phyloP scores from a whole-genome alignment of 306 rosid genomes.

The Glycine latifolia region DNA sequence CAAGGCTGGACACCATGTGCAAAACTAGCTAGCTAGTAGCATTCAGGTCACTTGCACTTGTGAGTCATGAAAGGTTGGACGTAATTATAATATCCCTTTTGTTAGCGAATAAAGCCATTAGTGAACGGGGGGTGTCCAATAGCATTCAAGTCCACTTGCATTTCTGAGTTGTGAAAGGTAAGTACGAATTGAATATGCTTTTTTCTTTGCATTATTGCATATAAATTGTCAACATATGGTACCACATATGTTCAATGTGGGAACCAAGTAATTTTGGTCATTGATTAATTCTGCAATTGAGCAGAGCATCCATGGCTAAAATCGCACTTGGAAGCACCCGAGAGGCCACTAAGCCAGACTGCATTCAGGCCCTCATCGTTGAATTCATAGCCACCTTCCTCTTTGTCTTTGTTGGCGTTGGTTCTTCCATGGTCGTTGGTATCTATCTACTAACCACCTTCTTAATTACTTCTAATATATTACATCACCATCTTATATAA shows the following conservation, averaged over 20 bases:
- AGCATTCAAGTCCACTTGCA: neutral
- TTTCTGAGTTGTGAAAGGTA: neutral
- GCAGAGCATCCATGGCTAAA: slow-evolving; percentile 57
- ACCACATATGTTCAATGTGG: neutral
- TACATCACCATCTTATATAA: too few species aligned
- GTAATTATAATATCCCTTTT: neutral
- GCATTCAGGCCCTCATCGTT: slow-evolving; percentile 75
- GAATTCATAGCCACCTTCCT: slow-evolving; percentile 89
- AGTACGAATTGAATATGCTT: neutral
- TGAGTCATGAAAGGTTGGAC: too few species aligned
- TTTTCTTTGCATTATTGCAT: neutral
- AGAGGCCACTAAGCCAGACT: slow-evolving; percentile 73
- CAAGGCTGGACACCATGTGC: neutral
- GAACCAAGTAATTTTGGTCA: neutral
- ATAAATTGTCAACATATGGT: neutral
- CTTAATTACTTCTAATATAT: neutral
- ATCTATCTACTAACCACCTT: neutral
- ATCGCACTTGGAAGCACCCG: slow-evolving; percentile 67
- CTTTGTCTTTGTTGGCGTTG: slow-evolving; percentile 87
- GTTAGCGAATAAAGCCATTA: neutral
- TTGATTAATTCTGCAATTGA: too few species aligned
- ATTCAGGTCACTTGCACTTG: neutral
- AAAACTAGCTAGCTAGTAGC: neutral
- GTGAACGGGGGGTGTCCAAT: neutral
- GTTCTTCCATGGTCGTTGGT: slow-evolving; percentile 78